phyloP scores from a whole-genome alignment of 768 basidiomycete genomes.

The Agrocybe chaxingu region DNA sequence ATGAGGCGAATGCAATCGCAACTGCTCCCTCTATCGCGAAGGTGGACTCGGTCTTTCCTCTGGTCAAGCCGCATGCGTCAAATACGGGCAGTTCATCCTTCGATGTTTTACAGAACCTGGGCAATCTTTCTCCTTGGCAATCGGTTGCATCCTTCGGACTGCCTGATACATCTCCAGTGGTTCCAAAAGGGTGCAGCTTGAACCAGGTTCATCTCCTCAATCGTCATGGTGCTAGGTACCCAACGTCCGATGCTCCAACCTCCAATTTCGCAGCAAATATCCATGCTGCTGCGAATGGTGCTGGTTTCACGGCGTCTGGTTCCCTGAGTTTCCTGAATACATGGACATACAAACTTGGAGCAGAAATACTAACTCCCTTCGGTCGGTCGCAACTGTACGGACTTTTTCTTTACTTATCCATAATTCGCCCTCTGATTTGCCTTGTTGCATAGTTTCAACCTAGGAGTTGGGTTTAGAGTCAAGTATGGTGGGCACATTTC shows the following conservation, averaged over 20 bases:
- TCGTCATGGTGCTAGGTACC: conserved; percentile 66
- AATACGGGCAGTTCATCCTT: conserved; percentile 33
- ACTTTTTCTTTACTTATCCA: conserved; percentile 4
- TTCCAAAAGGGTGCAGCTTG: conserved; percentile 45
- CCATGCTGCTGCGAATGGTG: conserved; percentile 37
- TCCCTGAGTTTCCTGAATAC: conserved; percentile 62
- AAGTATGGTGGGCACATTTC: conserved; percentile 48
- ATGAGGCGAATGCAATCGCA: conserved; percentile 35
- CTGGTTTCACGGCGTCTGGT: conserved; percentile 49
- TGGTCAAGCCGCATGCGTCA: conserved; percentile 34
- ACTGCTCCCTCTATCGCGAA: conserved; percentile 39
- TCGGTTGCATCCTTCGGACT: conserved; percentile 52
- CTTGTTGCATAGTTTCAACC: conserved; percentile 29
- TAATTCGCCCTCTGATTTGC: not conserved
- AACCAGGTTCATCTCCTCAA: conserved; percentile 59
- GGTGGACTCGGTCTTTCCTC: conserved; percentile 35
- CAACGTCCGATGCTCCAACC: conserved; percentile 43
- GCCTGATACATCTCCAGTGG: conserved; percentile 38
- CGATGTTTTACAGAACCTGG: conserved; percentile 42
- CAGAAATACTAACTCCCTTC: conserved; percentile 74
- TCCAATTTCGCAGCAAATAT: conserved; percentile 43
- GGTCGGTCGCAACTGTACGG: conserved; percentile 66
- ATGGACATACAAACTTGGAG: conserved; percentile 78
- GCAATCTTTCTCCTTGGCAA: conserved; percentile 48
- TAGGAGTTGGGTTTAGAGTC: conserved; percentile 56